Conservation (phyloP, 164 flowering plant genomes). For the Paratinospora sagittata region DNA sequence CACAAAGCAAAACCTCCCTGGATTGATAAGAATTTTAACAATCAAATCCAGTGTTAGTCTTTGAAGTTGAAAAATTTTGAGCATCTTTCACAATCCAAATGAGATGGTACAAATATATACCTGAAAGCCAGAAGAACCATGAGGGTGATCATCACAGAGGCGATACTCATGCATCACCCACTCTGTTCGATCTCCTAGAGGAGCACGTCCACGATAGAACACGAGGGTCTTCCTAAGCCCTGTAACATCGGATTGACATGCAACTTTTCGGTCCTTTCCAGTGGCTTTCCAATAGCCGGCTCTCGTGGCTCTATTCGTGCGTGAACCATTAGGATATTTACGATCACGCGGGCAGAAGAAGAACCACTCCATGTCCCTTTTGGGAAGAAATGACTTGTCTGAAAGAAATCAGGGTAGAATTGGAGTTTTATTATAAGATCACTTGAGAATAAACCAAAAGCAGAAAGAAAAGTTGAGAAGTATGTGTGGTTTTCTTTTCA, state of each 20-base stretch:
- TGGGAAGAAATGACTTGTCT: constrained; percentile 88
- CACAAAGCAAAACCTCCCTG: constrained; percentile 87
- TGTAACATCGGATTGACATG: constrained; percentile 41
- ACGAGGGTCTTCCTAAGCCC: constrained; percentile 84
- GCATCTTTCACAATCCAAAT: not conserved
- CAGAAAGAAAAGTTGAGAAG: not conserved
- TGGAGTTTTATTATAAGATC: constrained; percentile 10
- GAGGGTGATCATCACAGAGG: constrained; percentile 54
- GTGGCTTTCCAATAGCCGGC: constrained; percentile 99
- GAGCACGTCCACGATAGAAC: constrained; percentile 85
- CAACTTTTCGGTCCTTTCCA: constrained; percentile 79
- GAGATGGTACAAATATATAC: constrained; percentile 25
- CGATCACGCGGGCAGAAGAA: constrained; percentile 86
- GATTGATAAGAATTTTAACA: constrained; percentile 5
- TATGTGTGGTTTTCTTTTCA: not conserved
- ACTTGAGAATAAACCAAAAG: not conserved
- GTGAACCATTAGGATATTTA: constrained; percentile 85
- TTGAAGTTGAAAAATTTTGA: not conserved
- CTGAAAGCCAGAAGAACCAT: constrained; percentile 43
- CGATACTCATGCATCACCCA: constrained; percentile 98
- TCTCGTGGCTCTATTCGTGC: constrained; percentile 86
- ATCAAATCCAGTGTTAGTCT: not conserved
- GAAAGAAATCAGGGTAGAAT: constrained; percentile 17
- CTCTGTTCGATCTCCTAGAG: constrained; percentile 72
- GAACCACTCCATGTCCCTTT: constrained; percentile 89